Evolutionary conservation across 805 yeast species (phyloP).

Genomic region (Torulaspora indica): DNA sequence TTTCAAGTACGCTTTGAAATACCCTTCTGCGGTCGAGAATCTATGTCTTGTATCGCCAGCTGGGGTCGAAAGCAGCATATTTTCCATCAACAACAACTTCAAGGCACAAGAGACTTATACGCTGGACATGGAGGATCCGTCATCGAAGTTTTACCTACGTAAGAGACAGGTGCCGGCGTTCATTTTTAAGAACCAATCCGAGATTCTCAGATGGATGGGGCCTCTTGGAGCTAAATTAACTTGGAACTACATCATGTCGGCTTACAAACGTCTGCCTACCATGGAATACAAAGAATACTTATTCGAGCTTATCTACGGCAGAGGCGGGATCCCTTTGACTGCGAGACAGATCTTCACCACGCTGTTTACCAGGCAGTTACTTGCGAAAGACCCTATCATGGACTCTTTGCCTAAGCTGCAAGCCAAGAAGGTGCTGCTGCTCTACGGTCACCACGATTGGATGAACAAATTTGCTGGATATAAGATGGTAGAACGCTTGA

Average conservation of each 20-base stretch:
- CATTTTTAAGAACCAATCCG: conserved; percentile 40
- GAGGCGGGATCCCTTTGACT: conserved; percentile 18
- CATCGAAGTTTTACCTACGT: conserved; percentile 38
- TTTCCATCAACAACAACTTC: conserved; percentile 44
- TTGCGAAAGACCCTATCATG: conserved; percentile 60
- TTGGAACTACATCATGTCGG: conserved; percentile 32
- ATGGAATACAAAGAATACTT: conserved; percentile 27
- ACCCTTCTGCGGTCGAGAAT: conserved; percentile 51
- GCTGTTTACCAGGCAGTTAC: conserved; percentile 35
- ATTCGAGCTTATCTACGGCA: conserved; percentile 24
- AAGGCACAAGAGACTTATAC: conserved; percentile 17
- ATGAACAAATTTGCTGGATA: conserved; percentile 59
- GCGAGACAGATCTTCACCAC: conserved; percentile 31
- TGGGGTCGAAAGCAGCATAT: conserved; percentile 68
- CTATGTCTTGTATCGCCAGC: conserved; percentile 68
- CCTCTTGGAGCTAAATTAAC: conserved; percentile 40
- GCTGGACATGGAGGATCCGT: conserved; percentile 39
- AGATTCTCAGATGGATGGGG: conserved; percentile 44
- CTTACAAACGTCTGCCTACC: conserved; percentile 31
- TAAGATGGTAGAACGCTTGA: conserved; percentile 18
- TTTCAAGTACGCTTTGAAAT: conserved; percentile 53
- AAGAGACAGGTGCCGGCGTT: conserved; percentile 30
- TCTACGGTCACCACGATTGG: conserved; percentile 71
- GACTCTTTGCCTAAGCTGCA: conserved; percentile 47
- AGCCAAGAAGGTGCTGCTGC: conserved; percentile 37